phyloP scores from a whole-genome alignment of 805 yeast species.

The Hanseniaspora hatyaiensis region DNA sequence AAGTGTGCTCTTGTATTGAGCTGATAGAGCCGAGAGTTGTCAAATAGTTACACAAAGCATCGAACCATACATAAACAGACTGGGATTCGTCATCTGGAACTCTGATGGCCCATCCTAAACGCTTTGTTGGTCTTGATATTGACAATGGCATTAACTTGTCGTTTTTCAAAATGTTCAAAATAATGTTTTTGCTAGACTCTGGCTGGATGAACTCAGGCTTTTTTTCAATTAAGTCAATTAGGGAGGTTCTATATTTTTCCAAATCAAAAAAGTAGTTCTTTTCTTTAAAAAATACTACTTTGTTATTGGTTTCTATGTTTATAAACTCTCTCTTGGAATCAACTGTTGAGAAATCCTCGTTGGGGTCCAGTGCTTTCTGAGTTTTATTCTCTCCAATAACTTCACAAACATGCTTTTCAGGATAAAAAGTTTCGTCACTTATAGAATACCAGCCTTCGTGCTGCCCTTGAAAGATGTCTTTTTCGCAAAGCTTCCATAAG shows the following conservation, averaged over 20 bases:
- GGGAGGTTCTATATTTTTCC: slow-evolving; percentile 42
- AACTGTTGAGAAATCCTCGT: slow-evolving; percentile 21
- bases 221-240: slow-evolving; percentile 39
- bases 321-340: slow-evolving; percentile 20
- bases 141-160: slow-evolving; percentile 54
- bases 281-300: slow-evolving; percentile 66
- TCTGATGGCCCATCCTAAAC: slow-evolving; percentile 80
- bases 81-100: slow-evolving; percentile 75
- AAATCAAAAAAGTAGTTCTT: slow-evolving; percentile 77
- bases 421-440: slow-evolving; percentile 88
- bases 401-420: slow-evolving; percentile 57
- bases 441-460: slow-evolving; percentile 93
- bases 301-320: slow-evolving; percentile 57
- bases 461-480: slow-evolving; percentile 61
- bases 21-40: slow-evolving; percentile 45
- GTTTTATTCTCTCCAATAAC: slow-evolving; percentile 27
- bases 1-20: slow-evolving; percentile 33
- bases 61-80: slow-evolving; percentile 91
- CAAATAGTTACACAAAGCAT: slow-evolving; percentile 76
- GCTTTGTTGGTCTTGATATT: slow-evolving; percentile 68
- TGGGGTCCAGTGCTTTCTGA: slow-evolving; percentile 30
- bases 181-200: slow-evolving; percentile 37
- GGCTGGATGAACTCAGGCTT: slow-evolving; percentile 63
- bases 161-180: slow-evolving; percentile 47
- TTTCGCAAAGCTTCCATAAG: slow-evolving; percentile 55